These are phyloP conservation scores for Abrus precatorius DNA, from an alignment of 306 rosid genomes.

Conservation along the genomic window DNA sequence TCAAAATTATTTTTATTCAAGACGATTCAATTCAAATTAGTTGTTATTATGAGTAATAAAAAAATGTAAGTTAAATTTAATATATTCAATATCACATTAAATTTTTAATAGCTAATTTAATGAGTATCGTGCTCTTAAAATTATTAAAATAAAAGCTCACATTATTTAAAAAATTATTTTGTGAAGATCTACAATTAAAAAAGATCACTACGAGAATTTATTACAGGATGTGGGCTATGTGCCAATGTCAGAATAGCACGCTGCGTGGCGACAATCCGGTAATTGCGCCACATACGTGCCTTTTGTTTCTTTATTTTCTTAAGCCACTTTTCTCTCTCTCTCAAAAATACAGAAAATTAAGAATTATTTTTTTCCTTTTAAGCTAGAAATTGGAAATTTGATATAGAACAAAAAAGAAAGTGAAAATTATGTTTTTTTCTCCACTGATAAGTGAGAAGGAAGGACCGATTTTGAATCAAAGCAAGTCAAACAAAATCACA, in stretches of 20 bases:
- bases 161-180: background rate
- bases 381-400: background rate
- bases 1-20: too few species aligned
- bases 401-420: background rate
- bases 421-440: background rate
- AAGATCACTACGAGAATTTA: background rate
- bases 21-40: too few species aligned
- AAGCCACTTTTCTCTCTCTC: background rate
- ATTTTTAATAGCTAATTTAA: too few species aligned
- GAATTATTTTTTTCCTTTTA: too few species aligned
- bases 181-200: background rate
- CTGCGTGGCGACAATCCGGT: slow-evolving; percentile 5
- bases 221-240: background rate
- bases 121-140: background rate
- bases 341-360: background rate
- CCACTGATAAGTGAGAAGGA: background rate
- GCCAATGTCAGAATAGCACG: background rate
- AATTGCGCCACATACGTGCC: slow-evolving; percentile 43
- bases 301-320: background rate
- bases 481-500: background rate
- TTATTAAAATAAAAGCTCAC: background rate
- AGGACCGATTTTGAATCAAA: background rate
- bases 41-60: too few species aligned
- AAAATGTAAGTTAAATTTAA: too few species aligned
- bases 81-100: too few species aligned